These are phyloP conservation scores for Pseudogymnoascus sp. DNA, from an alignment of 2,329 filamentous ascomycete species.

Conservation along the genomic window DNA sequence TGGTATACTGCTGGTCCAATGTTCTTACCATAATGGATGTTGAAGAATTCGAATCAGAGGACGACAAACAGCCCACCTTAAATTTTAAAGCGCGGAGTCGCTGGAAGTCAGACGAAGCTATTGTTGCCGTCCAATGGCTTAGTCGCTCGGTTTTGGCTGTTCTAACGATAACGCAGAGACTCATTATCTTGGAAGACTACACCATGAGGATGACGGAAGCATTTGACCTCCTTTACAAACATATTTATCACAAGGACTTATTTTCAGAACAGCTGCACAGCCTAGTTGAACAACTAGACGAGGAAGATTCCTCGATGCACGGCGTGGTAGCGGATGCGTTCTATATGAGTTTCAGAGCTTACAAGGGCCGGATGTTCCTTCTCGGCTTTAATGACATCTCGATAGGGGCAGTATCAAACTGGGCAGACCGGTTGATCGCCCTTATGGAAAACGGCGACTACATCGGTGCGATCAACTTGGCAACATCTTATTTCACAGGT, in stretches of 20 bases:
- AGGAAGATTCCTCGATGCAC: conserved; percentile 83
- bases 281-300: conserved; percentile 81
- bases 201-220: conserved; percentile 87
- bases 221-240: conserved; percentile 83
- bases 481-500: conserved; percentile 86
- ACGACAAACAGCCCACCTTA: conserved; percentile 70
- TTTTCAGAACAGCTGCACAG: conserved; percentile 81
- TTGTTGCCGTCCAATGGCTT: conserved; percentile 94
- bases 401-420: conserved; percentile 88
- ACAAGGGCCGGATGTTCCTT: conserved; percentile 88
- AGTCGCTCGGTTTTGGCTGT: conserved; percentile 87
- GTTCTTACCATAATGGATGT: conserved; percentile 90
- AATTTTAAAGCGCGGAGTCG: conserved; percentile 76
- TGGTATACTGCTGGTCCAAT: conserved; percentile 98
- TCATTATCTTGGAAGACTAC: conserved; percentile 86
- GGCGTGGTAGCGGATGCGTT: conserved; percentile 96
- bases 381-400: conserved; percentile 91
- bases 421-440: conserved; percentile 88
- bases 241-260: conserved; percentile 84
- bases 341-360: conserved; percentile 93
- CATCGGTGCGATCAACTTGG: conserved; percentile 81
- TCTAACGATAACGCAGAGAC: conserved; percentile 85
- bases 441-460: conserved; percentile 97
- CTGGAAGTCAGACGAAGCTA: conserved; percentile 91
- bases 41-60: conserved; percentile 62